A percentile compares a stretch with the other conserved stretches of the same genome.
These are phyloP conservation scores for Closterium sp. DNA, from an alignment of 139 green algal genomes.

Conservation along the genomic window DNA sequence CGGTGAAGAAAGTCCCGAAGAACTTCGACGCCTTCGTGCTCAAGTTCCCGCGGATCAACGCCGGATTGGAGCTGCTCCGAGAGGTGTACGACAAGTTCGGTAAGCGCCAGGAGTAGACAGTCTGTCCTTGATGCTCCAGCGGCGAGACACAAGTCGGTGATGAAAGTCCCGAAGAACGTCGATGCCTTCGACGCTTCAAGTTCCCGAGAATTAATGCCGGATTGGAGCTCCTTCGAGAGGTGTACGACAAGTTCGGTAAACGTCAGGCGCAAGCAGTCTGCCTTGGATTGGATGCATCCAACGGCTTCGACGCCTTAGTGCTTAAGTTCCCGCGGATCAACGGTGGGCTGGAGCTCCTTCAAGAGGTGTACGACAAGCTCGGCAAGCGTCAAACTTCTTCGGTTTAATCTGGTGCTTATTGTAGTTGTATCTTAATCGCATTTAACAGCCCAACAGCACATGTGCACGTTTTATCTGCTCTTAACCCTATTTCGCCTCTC, in stretches of 20 bases:
- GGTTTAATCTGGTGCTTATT: no score
- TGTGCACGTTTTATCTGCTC: no score
- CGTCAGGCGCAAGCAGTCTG: no score
- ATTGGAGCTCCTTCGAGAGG: background rate
- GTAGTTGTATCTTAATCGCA: no score
- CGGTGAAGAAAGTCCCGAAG: background rate
- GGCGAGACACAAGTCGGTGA: background rate
- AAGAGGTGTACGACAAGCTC: background rate
- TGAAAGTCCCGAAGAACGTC: background rate
- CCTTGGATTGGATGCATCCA: no score
- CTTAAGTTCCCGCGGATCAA: background rate
- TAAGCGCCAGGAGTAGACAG: no score
- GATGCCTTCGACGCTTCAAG: background rate
- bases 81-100: background rate
- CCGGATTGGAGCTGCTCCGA: background rate
- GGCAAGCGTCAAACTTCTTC: no score
- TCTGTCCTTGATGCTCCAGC: background rate
- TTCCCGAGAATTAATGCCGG: background rate
- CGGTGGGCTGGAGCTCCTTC: background rate
- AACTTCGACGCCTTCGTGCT: background rate
- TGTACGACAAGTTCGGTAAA: background rate
- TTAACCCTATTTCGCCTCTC: no score
- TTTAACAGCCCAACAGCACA: no score
- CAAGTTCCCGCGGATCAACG: background rate
- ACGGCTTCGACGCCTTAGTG: background rate